A percentile compares a stretch with the other conserved stretches of the same genome.
phyloP scores from a whole-genome alignment of 148 eudicot species.

The Amaranthus hypochondriacus region DNA sequence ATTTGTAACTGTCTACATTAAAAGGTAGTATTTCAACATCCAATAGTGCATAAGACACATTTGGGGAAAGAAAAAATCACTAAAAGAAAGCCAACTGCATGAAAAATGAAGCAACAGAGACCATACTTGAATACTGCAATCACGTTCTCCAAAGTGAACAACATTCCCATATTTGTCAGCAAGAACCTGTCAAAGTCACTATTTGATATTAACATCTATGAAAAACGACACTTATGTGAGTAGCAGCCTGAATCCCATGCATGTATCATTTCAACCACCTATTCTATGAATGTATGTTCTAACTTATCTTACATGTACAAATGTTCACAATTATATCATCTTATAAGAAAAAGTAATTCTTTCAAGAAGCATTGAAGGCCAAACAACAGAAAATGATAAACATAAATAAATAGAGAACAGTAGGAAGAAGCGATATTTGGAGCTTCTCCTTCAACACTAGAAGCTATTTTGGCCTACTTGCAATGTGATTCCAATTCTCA shows the following conservation, averaged over 20 bases:
- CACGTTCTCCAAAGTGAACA: conserved; percentile 99
- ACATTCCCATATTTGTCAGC: conserved; percentile 96
- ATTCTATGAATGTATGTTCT: neutral
- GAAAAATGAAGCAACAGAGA: conserved; percentile 2
- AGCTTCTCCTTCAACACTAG: too few relatives aligned
- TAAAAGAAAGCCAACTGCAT: neutral
- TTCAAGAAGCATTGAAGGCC: neutral
- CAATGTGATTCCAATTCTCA: too few relatives aligned
- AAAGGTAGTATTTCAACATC: neutral
- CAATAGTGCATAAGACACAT: neutral
- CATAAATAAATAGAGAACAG: too few relatives aligned
- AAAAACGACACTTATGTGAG: neutral
- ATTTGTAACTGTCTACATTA: neutral
- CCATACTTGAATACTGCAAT: conserved; percentile 96
- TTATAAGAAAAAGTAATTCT: neutral
- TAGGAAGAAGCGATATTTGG: too few relatives aligned
- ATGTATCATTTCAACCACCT: neutral
- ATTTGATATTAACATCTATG: neutral
- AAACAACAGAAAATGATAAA: neutral
- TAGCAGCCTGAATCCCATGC: neutral
- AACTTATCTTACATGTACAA: neutral
- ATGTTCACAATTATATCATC: neutral
- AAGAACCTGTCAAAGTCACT: conserved; percentile 60
- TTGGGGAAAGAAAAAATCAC: neutral
- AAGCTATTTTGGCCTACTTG: too few relatives aligned